phyloP scores from a whole-genome alignment of 192 early-diverging fungal genomes.

The Chytriomyces hyalinus region DNA sequence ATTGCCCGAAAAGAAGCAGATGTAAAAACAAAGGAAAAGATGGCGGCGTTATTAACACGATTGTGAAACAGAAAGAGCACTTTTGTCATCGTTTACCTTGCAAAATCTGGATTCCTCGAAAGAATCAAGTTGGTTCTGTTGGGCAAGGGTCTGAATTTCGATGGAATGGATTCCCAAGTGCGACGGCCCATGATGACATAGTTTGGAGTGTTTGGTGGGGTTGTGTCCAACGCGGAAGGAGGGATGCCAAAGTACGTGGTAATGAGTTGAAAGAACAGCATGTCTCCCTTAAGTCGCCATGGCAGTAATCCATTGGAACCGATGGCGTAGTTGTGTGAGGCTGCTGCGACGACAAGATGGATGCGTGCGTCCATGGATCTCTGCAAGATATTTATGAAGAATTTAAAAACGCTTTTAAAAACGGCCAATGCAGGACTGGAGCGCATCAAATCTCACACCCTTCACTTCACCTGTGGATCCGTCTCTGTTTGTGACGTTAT shows the following conservation, averaged over 20 bases:
- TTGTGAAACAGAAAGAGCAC: neutral
- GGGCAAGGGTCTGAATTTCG: slow-evolving; percentile 76
- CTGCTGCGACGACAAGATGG: slow-evolving; percentile 77
- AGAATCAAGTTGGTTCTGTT: slow-evolving; percentile 86
- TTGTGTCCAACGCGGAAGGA: neutral
- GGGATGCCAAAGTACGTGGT: slow-evolving; percentile 55
- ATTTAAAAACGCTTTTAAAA: too few relatives aligned
- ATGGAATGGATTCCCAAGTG: slow-evolving; percentile 94
- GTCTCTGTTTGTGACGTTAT: slow-evolving; percentile 19
- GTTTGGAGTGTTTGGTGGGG: slow-evolving; percentile 53
- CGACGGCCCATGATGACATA: slow-evolving; percentile 91
- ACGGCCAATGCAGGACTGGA: slow-evolving; percentile 14
- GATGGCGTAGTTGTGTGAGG: slow-evolving; percentile 73
- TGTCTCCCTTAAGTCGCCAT: slow-evolving; percentile 86
- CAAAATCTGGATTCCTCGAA: slow-evolving; percentile 59
- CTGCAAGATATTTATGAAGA: neutral
- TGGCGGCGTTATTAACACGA: neutral
- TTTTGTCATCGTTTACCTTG: slow-evolving; percentile 3
- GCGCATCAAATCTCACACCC: neutral
- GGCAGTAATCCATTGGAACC: slow-evolving; percentile 74
- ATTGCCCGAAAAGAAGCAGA: too few relatives aligned
- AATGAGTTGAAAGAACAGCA: slow-evolving; percentile 78
- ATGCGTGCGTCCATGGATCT: slow-evolving; percentile 35
- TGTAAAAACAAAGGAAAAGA: neutral
- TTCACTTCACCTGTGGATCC: slow-evolving; percentile 25